These are phyloP conservation scores for Penicillium paxilli DNA, from an alignment of 495 filamentous ascomycete genomes.

Conservation along the genomic window DNA sequence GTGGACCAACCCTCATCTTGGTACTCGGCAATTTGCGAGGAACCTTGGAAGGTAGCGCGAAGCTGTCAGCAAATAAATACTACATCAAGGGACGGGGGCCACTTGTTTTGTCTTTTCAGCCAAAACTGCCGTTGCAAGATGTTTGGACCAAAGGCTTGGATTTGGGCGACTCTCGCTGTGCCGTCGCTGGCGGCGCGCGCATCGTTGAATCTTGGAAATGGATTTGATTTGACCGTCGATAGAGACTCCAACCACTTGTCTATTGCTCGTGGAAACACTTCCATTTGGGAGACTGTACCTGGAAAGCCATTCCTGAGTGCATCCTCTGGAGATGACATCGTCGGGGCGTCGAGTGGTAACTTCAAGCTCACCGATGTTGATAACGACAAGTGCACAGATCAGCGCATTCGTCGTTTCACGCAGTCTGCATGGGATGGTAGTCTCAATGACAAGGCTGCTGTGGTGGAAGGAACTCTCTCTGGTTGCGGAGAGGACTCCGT, in stretches of 20 bases:
- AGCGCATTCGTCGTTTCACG: conserved; percentile 11
- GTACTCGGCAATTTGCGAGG: neutral
- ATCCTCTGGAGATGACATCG: conserved; percentile 16
- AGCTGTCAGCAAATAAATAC: neutral
- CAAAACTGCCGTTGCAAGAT: conserved; percentile 11
- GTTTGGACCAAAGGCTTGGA: conserved; percentile 9
- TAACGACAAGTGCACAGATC: conserved; percentile 18
- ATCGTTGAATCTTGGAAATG: conserved; percentile 17
- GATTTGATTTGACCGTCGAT: conserved; percentile 14
- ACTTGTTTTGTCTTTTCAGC: neutral
- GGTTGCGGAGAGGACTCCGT: conserved; percentile 17
- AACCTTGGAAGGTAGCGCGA: neutral
- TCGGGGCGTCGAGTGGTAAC: conserved; percentile 21
- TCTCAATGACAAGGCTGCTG: conserved; percentile 15
- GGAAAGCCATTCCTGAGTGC: conserved; percentile 19
- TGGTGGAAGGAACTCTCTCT: conserved; percentile 16
- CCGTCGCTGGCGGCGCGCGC: conserved; percentile 12
- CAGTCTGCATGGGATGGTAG: conserved; percentile 7
- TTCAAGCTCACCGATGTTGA: conserved; percentile 28
- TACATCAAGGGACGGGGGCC: neutral
- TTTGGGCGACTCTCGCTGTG: conserved; percentile 17
- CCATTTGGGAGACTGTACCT: conserved; percentile 24
- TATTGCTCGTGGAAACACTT: conserved; percentile 2
- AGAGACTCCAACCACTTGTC: conserved; percentile 12
- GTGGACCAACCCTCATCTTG: neutral